Conservation (phyloP, 2,329 filamentous ascomycete genomes). For the Xylaria sp. region DNA sequence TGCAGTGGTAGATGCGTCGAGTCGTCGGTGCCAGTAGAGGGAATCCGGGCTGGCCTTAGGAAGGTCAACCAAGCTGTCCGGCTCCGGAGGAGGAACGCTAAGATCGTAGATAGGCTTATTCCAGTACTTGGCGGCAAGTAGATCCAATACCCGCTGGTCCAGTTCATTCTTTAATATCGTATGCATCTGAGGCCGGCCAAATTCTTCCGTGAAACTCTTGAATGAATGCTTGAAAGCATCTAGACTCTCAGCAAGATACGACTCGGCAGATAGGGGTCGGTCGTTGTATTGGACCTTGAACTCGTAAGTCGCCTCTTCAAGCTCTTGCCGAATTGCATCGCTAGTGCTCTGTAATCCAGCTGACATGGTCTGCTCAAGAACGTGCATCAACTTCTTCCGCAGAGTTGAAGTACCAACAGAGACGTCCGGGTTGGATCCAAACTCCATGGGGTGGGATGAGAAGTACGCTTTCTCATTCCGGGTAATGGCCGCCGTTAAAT, state of each 20-base stretch:
- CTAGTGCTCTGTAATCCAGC: constrained; percentile 82
- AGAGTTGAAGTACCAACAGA: constrained; percentile 79
- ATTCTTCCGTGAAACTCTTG: constrained; percentile 84
- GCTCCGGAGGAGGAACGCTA: constrained; percentile 58
- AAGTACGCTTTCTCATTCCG: constrained; percentile 90
- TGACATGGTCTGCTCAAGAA: constrained; percentile 96
- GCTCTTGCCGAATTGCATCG: constrained; percentile 87
- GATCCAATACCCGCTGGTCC: constrained; percentile 89
- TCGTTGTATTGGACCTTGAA: constrained; percentile 99
- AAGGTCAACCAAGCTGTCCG: constrained; percentile 68
- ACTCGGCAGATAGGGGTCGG: constrained; percentile 86
- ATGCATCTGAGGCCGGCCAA: constrained; percentile 83
- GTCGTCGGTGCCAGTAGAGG: constrained; percentile 86
- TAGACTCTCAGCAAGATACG: constrained; percentile 89
- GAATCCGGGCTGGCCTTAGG: constrained; percentile 81
- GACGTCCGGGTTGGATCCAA: constrained; percentile 66
- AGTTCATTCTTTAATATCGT: constrained; percentile 86
- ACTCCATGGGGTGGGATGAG: constrained; percentile 73
- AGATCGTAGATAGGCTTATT: constrained; percentile 90
- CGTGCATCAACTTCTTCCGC: constrained; percentile 93
- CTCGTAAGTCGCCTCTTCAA: constrained; percentile 95
- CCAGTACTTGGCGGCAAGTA: constrained; percentile 93
- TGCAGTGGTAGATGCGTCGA: constrained; percentile 84
- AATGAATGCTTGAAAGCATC: constrained; percentile 98
- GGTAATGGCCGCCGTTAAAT: constrained; percentile 72